Conservation (phyloP, 106 monocot species). For the Phalaenopsis equestris region DNA sequence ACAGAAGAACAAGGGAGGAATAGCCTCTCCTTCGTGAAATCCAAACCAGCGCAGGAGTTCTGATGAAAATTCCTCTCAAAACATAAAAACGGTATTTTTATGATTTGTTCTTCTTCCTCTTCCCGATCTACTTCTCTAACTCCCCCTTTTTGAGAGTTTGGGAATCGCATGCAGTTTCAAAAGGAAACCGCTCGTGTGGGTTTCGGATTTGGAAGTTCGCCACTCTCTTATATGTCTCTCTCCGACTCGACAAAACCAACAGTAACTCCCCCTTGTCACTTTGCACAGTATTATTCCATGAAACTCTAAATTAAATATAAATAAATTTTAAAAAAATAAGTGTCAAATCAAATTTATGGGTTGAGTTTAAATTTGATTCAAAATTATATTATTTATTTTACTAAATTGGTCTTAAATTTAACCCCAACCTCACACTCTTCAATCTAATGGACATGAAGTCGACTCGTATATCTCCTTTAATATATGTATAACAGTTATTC, state of each 20-base stretch:
- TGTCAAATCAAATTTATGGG: too few relatives aligned
- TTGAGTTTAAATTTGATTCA: too few relatives aligned
- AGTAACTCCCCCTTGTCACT: neutral
- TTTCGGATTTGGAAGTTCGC: neutral
- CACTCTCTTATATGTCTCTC: slow-evolving; percentile 3
- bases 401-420: too few relatives aligned
- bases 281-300: neutral
- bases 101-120: neutral
- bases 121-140: too few relatives aligned
- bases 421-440: too few relatives aligned
- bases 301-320: neutral
- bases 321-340: neutral
- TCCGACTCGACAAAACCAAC: slow-evolving; percentile 1
- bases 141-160: neutral
- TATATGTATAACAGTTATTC: too few relatives aligned
- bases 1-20: neutral
- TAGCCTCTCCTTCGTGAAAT: neutral
- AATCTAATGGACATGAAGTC: too few relatives aligned
- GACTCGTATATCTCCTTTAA: too few relatives aligned
- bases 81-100: neutral
- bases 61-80: too few relatives aligned
- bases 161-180: neutral
- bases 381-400: too few relatives aligned
- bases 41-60: too few relatives aligned
- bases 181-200: slow-evolving; percentile 8